Evolutionary conservation across 2,329 filamentous ascomycete species (phyloP).

Genomic region (Mycogone perniciosa): DNA sequence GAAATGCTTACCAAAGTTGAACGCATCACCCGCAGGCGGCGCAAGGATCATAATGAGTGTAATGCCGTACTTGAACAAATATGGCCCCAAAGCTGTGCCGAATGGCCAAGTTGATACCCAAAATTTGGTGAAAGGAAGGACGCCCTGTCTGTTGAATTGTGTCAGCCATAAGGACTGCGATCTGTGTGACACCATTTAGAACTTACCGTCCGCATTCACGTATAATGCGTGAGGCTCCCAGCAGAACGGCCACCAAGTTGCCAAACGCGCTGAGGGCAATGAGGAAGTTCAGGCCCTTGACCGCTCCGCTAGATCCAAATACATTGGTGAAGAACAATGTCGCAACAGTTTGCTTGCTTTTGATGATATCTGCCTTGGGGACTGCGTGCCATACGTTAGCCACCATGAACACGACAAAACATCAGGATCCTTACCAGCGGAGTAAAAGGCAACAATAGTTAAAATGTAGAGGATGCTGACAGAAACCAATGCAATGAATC

Average conservation of each 20-base stretch:
- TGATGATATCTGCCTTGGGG: slow-evolving; percentile 45
- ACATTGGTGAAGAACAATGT: slow-evolving; percentile 53
- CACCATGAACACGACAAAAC: neutral
- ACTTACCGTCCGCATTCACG: slow-evolving; percentile 51
- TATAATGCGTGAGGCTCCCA: slow-evolving; percentile 50
- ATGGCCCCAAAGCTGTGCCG: slow-evolving; percentile 55
- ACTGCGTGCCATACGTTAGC: slow-evolving; percentile 26
- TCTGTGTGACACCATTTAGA: too few relatives aligned
- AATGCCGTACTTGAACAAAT: slow-evolving; percentile 49
- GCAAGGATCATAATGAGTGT: slow-evolving; percentile 56
- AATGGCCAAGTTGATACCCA: slow-evolving; percentile 60
- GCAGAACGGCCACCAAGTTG: slow-evolving; percentile 49
- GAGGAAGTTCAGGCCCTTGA: slow-evolving; percentile 49
- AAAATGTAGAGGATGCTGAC: slow-evolving; percentile 52
- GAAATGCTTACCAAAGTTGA: slow-evolving; percentile 48
- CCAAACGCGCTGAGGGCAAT: slow-evolving; percentile 53
- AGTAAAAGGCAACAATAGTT: slow-evolving; percentile 56
- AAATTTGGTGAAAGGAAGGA: slow-evolving; percentile 52
- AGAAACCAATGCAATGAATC: slow-evolving; percentile 41
- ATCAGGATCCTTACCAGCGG: slow-evolving; percentile 32
- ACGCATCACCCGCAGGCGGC: slow-evolving; percentile 57
- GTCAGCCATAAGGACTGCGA: neutral
- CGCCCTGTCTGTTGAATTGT: slow-evolving; percentile 42
- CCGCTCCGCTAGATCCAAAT: slow-evolving; percentile 44
- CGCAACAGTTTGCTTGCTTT: slow-evolving; percentile 48